phyloP scores from a whole-genome alignment of 371 early-diverging fungal genomes.

The Parasitella parasitica region DNA sequence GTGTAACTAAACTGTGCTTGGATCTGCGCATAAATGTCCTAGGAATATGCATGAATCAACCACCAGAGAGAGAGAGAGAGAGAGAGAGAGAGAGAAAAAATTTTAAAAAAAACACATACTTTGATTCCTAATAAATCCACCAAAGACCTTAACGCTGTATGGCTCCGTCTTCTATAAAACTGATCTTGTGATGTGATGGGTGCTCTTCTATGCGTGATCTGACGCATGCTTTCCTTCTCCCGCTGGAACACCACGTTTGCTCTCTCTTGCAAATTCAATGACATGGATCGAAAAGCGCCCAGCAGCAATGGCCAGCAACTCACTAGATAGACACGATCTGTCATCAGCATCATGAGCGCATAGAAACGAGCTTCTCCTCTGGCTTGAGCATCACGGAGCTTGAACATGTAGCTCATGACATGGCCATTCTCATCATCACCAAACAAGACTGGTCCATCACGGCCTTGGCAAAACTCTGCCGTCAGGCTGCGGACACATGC shows the following conservation, averaged over 20 bases:
- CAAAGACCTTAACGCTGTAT: conserved; percentile 51
- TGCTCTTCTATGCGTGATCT: conserved; percentile 37
- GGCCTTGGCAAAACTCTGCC: conserved; percentile 68
- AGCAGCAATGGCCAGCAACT: conserved; percentile 73
- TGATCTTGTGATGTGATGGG: conserved; percentile 52
- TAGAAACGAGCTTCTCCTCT: conserved; percentile 69
- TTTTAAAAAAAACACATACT: conserved; percentile 27
- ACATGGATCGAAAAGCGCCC: conserved; percentile 59
- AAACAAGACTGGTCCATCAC: conserved; percentile 74
- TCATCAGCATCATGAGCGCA: conserved; percentile 68
- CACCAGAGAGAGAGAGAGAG: no score
- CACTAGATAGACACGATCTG: conserved; percentile 67
- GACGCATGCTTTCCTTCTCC: conserved; percentile 35
- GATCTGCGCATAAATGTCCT: conserved; percentile 54
- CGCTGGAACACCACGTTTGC: conserved; percentile 55
- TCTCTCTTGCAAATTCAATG: conserved; percentile 56
- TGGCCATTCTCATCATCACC: conserved; percentile 74
- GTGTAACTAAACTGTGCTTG: conserved; percentile 58
- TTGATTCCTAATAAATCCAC: conserved; percentile 52
- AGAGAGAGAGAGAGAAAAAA: no score
- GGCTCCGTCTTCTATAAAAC: conserved; percentile 51
- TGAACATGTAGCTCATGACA: conserved; percentile 75
- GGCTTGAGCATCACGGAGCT: conserved; percentile 67
- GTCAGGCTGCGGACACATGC: conserved; percentile 71
- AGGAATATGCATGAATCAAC: no score